Percentiles rank a stretch among this genome's conserved stretches.
These are phyloP conservation scores for Populus nigra DNA, from an alignment of 345 rosid species.

Conservation along the genomic window DNA sequence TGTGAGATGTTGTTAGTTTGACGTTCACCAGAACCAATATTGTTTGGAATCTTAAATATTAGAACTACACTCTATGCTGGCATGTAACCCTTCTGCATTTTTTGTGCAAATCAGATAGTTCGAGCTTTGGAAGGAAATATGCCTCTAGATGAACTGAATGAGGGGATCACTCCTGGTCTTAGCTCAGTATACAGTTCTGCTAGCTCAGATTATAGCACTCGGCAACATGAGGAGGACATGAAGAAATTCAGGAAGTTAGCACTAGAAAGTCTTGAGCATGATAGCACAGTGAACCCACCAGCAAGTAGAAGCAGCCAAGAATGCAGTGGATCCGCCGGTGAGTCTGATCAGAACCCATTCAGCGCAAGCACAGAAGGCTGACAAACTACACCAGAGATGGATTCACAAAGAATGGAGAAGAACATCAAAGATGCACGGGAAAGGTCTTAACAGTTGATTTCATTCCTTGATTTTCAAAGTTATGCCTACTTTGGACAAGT, in stretches of 20 bases:
- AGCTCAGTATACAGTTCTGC: conserved; percentile 11
- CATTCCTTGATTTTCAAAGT: neutral
- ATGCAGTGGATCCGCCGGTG: conserved; percentile 14
- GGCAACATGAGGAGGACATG: conserved; percentile 21
- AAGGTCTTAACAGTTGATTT: neutral
- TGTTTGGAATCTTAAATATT: neutral
- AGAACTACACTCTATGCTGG: neutral
- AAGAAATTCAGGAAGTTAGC: conserved; percentile 25
- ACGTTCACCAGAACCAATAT: neutral
- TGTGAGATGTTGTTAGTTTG: neutral
- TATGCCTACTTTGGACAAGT: neutral
- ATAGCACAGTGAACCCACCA: conserved; percentile 11
- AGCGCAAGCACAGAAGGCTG: conserved; percentile 14
- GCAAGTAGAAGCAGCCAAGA: conserved; percentile 1
- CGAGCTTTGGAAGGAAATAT: conserved; percentile 28
- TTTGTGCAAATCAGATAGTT: conserved; percentile 23
- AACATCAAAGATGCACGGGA: neutral
- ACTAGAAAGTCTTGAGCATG: conserved; percentile 18
- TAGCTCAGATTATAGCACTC: conserved; percentile 8
- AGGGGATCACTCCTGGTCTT: conserved; percentile 16
- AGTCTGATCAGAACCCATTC: conserved; percentile 3
- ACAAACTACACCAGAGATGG: conserved; percentile 20
- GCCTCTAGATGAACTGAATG: conserved; percentile 19
- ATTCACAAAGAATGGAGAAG: conserved; percentile 1
- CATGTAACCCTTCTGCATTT: conserved; percentile 6